Base-by-base conservation (phyloP, 805 yeast genomes). In the Saccharomycopsis amapae region DNA sequence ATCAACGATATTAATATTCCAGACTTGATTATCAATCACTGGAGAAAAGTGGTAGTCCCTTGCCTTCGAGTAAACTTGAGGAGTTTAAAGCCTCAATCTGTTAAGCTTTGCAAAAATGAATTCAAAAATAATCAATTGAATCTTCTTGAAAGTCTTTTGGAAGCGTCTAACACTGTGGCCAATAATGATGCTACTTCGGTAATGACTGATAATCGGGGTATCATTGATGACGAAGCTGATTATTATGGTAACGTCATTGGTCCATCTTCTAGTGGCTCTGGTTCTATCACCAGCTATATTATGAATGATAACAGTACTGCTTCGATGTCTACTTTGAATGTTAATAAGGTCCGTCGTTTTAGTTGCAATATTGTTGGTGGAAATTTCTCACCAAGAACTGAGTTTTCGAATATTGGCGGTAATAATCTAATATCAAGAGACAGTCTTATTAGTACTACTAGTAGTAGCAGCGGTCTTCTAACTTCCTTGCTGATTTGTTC, bases 11-110 rank as follows among this genome's bases (percentile, higher is more conserved):
- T 49, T 2, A 28, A 41, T n/a, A 15, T 41, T 7, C 28, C 3
- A 10, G 42, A 44, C 19, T 25, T 45, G 25, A 38, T 49, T 3
- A 13, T 17, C 17, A 30, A 28, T 12, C 35, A 43, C 18, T 45
- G 34, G 45, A 38, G 40, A 9, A 45, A 45, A 20, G 44, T 51
- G 15, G 25, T 40, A 9, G 34, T 48, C 10, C 54, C 54, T 23
- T 17, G 42, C 12, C 12, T 49, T 12, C 48, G 38, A 35, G 34
- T 51, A n/a, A 20, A 26, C 6, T n/a, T 51, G 9, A 22, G 23
- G 6, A 42, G 44, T 31, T 35, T 40, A 26, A 50, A 44, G 4
- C 23, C 19, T 31, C 40, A 48, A 13, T 9, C 25, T 19, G 34
- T 49, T 15, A 24, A 20, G 13, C n/a, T 50, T 15, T 22, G 41